Conservation (phyloP, 768 basidiomycete species). For the Serendipita sp. region DNA sequence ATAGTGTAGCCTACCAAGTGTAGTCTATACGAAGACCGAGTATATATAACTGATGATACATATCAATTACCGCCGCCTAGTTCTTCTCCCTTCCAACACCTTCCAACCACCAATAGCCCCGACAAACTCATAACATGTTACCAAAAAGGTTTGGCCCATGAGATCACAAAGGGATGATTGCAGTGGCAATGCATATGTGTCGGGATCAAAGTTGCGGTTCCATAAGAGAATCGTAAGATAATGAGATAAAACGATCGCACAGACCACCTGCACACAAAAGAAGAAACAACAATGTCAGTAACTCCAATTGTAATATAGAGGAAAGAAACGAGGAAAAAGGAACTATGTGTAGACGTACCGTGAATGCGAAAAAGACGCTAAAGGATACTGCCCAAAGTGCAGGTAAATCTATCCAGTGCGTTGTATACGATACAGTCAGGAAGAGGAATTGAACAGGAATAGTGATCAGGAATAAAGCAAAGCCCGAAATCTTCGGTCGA, state of each 20-base stretch:
- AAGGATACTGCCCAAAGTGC: constrained; percentile 31
- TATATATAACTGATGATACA: too few species aligned
- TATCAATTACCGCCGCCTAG: neutral
- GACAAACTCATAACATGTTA: constrained; percentile 55
- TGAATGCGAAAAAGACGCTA: constrained; percentile 53
- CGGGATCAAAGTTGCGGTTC: constrained; percentile 65
- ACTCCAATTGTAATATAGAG: neutral
- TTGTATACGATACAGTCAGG: constrained; percentile 39
- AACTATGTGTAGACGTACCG: constrained; percentile 31
- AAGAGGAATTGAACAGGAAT: constrained; percentile 71
- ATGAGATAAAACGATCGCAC: constrained; percentile 54
- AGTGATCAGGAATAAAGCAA: constrained; percentile 56
- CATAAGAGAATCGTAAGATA: constrained; percentile 61
- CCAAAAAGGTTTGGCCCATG: constrained; percentile 64
- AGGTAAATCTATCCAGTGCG: constrained; percentile 35
- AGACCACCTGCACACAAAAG: constrained; percentile 33
- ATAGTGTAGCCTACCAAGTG: too few species aligned
- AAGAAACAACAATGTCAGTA: neutral
- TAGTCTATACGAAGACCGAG: too few species aligned
- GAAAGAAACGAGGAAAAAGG: constrained; percentile 9
- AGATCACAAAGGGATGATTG: constrained; percentile 77
- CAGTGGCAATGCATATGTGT: constrained; percentile 85
- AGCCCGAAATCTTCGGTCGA: constrained; percentile 39
- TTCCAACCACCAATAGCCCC: neutral
- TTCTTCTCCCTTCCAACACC: neutral